These are phyloP conservation scores for Pleurotus tuber-regium DNA, from an alignment of 768 basidiomycete genomes.

Conservation along the genomic window DNA sequence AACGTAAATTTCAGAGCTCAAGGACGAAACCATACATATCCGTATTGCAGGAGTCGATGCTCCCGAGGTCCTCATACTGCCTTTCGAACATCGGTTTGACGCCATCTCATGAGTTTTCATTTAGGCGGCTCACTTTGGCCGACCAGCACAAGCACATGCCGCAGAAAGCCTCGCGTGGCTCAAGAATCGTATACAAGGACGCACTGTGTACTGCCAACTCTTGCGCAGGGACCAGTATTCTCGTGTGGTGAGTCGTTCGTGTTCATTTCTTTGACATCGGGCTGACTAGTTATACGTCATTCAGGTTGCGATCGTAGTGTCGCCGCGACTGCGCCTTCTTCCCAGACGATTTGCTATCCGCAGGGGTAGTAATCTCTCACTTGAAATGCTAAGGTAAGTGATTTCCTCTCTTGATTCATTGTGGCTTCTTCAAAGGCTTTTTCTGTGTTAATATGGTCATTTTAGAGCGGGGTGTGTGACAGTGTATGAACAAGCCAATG, in stretches of 20 bases:
- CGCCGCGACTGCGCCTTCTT: conserved; percentile 55
- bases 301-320: conserved; percentile 65
- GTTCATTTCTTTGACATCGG: neutral
- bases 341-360: conserved; percentile 41
- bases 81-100: neutral
- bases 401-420: too few relatives aligned
- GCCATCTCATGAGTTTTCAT: neutral
- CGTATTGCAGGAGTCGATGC: conserved; percentile 92
- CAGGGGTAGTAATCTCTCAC: conserved; percentile 46
- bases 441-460: too few relatives aligned
- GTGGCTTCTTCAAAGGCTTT: too few relatives aligned
- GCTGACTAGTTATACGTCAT: neutral
- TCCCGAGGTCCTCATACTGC: conserved; percentile 63
- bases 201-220: conserved; percentile 68
- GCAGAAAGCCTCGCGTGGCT: conserved; percentile 79
- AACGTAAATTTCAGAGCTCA: conserved; percentile 49
- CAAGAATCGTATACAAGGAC: conserved; percentile 50
- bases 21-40: conserved; percentile 80
- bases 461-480: conserved; percentile 58
- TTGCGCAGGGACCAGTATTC: conserved; percentile 79
- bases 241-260: conserved; percentile 57
- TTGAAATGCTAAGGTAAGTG: conserved; percentile 70
- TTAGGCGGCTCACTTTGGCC: conserved; percentile 83
- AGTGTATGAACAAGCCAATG: conserved; percentile 73
- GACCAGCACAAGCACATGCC: conserved; percentile 70